phyloP scores from a whole-genome alignment of 164 flowering plant genomes.

The Malania oleifera region DNA sequence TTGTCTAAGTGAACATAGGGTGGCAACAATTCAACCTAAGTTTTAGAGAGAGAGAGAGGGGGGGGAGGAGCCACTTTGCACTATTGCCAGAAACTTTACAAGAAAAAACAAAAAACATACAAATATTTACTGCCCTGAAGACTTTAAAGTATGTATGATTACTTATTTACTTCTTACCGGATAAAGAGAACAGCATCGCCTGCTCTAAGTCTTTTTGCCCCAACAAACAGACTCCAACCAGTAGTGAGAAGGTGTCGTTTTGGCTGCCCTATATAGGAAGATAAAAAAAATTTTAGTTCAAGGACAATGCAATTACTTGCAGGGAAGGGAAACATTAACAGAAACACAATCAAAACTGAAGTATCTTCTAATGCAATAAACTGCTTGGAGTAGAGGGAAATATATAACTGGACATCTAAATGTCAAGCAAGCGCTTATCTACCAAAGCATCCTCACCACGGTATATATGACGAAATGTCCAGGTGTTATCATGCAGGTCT shows the following conservation, averaged over 20 bases:
- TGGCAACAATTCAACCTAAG: too few species aligned
- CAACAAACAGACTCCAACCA: slow-evolving; percentile 96
- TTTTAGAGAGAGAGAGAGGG: too few species aligned
- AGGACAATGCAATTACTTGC: too few species aligned
- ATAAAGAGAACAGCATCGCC: slow-evolving; percentile 95
- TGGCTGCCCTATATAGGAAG: slow-evolving; percentile 75
- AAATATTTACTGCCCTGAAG: too few species aligned
- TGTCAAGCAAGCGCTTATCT: background rate
- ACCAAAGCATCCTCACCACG: slow-evolving; percentile 50
- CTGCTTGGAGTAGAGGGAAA: background rate
- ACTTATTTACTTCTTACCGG: too few species aligned
- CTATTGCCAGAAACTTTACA: too few species aligned
- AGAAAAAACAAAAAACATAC: too few species aligned
- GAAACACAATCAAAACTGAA: background rate
- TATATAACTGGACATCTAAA: background rate
- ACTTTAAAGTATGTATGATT: background rate
- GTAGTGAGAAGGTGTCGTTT: slow-evolving; percentile 96
- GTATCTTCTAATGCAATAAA: background rate
- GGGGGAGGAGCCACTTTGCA: too few species aligned
- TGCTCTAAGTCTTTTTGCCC: slow-evolving; percentile 86
- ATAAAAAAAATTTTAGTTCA: too few species aligned
- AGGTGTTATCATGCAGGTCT: slow-evolving; percentile 86
- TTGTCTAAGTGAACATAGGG: too few species aligned
- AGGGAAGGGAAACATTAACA: background rate
- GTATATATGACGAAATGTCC: slow-evolving; percentile 98